Base-by-base conservation (phyloP, 176 grass and related monocot genomes). In the Musa schizocarpa region DNA sequence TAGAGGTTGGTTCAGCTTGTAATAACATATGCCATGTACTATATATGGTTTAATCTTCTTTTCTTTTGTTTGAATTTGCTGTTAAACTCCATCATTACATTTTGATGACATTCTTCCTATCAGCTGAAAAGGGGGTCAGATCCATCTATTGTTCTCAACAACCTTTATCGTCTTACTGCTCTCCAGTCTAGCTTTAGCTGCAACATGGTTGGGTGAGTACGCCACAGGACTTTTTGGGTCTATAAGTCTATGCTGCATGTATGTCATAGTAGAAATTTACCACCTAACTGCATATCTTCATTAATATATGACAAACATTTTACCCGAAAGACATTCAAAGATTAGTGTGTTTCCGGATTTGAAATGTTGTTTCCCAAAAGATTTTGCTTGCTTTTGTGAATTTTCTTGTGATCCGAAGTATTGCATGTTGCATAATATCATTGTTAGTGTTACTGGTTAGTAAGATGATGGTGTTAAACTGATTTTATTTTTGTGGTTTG, bases 111-210 rank as follows among this genome's bases (percentile, higher is more conserved):
- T 72, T 55, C 56, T 74, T 66, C 27, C 68, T 80, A 8, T 83
- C 79, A 98, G 94, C 78, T 98, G 78, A 98, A 98, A 87, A 93
- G 88, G 68, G 77, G 80, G 61, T 82, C 88, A 74, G 85, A 98
- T 89, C 80, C 90, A 80, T 78, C 70, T 19, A 84, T 98, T 71
- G 88, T 98, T 55, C 84, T 98, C 55, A 98, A 98, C 80, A 98
- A 93, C 53, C 53, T 98, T 53, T 97, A 88, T 78, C 90, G 94
- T 69, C 90, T 87, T 73, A 97, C 94, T 79, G 77, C 94, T 80
- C 84, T 97, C 76, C 94, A 97, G 75, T 97, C 94, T 77, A 80
- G 94, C 78, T 97, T 97, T 87, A 97, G 90, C 86, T 97, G 94
- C 88, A 97, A 97, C 72, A 97, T 97, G 86, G 94, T 97, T 52